Base-by-base conservation (phyloP, 805 yeast species). In the Wickerhamomyces hampshirensis region DNA sequence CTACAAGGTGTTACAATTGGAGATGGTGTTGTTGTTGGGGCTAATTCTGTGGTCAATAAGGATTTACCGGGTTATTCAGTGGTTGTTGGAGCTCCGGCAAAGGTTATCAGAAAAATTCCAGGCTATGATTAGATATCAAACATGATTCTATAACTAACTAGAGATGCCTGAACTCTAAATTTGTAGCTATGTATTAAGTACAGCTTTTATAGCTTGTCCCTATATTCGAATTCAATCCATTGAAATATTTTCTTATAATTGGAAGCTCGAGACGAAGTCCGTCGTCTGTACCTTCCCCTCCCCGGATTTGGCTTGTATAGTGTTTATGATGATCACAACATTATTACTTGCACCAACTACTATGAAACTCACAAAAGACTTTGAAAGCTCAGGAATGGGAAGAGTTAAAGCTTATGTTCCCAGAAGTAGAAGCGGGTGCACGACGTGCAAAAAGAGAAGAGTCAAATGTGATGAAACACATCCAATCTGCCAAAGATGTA, bases 1-100 rank as follows among this genome's bases (percentile, higher is more conserved):
- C 56, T 80, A 34, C 83, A 84, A 2, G 89, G 88, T 7, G 80
- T 78, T 9, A 73, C 70, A 1, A 66, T 82, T 30, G 89, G 88
- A 11, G 73, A 75, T 33, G 71, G 73, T 8, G 67, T 69, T 4
- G 75, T 77, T 2, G 65, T 82, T 29, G 89, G 80, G 3, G 85
- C 88, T 4, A 86, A 85, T 4, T 61, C 80, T 6, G 78, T 80
- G 3, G 86, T 83, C 16, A 68, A 71, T 14, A 73, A 63, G 37
- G 74, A 69, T 40, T 70, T 81, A 19, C 80, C 83, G 0, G 60
- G 71, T 3, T 61, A 68, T 39, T 60, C 72, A 0, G 71, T 80
- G 13, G 80, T 72, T 11, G 81, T 64, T n/a, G 89, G 89, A 0
- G 66, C 66, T 15, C 89, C 87, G 0, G 81, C 77, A 6, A 64